phyloP scores from a whole-genome alignment of 2,329 filamentous ascomycete species.

The Monosporascus sp. region DNA sequence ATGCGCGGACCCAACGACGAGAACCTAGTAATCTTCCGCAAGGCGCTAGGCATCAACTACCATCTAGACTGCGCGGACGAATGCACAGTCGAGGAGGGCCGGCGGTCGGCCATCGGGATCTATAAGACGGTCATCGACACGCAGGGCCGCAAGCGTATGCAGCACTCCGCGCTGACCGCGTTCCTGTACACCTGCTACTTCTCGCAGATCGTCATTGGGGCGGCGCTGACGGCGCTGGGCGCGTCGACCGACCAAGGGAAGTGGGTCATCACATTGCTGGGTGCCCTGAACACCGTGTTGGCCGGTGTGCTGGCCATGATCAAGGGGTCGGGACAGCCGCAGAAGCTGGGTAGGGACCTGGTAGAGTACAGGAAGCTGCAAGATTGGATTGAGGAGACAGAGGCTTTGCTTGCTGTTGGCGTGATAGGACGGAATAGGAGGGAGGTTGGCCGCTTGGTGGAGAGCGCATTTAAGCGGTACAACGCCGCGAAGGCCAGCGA shows the following conservation, averaged over 20 bases:
- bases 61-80: conserved; percentile 14
- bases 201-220: conserved; percentile 41
- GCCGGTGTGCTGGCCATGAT: conserved; percentile 55
- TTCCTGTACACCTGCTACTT: conserved; percentile 39
- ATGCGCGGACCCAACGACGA: conserved; percentile 31
- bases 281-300: conserved; percentile 57
- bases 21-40: conserved; percentile 36
- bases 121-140: conserved; percentile 33
- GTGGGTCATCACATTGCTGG: conserved; percentile 49
- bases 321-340: conserved; percentile 45
- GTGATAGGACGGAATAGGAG: conserved; percentile 35
- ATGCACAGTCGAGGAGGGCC: conserved; percentile 28
- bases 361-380: conserved; percentile 40
- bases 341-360: conserved; percentile 41
- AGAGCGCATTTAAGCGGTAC: conserved; percentile 37
- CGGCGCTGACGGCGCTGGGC: conserved; percentile 40
- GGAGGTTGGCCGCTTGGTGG: conserved; percentile 38
- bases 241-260: conserved; percentile 42
- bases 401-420: conserved; percentile 36
- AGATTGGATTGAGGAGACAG: conserved; percentile 50
- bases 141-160: conserved; percentile 25
- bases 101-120: conserved; percentile 31
- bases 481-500: conserved; percentile 35
- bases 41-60: conserved; percentile 37
- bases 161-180: conserved; percentile 28